Evolutionary conservation across 257 asterid genomes (phyloP).

Genomic region (Apocynum venetum): DNA sequence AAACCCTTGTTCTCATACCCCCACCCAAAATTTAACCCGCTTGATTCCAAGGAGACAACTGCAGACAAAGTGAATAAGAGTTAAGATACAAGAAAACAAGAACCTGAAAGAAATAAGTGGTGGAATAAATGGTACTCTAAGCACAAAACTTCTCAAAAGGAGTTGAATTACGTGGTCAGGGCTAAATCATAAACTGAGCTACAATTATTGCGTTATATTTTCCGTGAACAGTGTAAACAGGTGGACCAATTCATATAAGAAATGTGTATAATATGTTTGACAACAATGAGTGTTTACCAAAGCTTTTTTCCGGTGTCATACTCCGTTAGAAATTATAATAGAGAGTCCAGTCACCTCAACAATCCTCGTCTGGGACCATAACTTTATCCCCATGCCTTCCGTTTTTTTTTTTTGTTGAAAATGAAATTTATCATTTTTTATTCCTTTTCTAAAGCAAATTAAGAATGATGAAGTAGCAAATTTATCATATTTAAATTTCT

Average conservation of each 20-base stretch:
- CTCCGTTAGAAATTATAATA: neutral
- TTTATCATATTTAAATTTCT: too few species aligned
- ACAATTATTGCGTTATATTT: conserved; percentile 3
- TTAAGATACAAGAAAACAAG: neutral
- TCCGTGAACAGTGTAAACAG: neutral
- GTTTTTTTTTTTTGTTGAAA: too few species aligned
- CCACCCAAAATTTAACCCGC: neutral
- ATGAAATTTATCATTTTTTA: too few species aligned
- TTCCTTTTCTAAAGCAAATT: too few species aligned
- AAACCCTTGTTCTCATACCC: neutral
- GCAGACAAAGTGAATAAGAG: conserved; percentile 7
- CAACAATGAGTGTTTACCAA: neutral
- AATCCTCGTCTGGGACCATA: too few species aligned
- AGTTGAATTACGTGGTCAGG: conserved; percentile 13
- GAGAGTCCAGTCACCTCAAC: neutral
- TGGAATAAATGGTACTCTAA: neutral
- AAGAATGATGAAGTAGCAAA: too few species aligned
- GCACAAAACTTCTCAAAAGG: too few species aligned
- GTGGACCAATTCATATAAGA: conserved; percentile 11
- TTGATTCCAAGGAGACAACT: neutral
- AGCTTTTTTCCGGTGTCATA: neutral
- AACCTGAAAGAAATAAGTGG: conserved; percentile 3
- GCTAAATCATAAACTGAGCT: neutral
- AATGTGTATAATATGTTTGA: neutral
- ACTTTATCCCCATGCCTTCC: too few species aligned